phyloP scores from a whole-genome alignment of 768 basidiomycete genomes.

The Paxillus involutus region DNA sequence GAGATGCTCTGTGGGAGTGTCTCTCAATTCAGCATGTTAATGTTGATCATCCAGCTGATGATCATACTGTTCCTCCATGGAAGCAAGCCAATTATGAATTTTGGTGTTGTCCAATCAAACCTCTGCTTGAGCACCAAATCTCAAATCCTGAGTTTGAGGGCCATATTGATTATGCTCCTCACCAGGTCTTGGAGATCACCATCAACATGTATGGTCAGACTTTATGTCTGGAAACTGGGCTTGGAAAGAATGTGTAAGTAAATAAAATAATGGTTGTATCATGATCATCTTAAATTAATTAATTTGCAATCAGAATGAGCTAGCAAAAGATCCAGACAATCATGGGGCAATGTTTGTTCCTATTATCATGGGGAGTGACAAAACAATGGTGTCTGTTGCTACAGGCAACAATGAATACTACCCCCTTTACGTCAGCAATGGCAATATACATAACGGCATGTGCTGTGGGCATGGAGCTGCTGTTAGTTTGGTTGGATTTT shows the following conservation, averaged over 20 bases:
- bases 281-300: too few relatives aligned
- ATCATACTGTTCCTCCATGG: slow-evolving; percentile 16
- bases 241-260: slow-evolving; percentile 36
- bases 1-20: too few relatives aligned
- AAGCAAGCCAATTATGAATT: slow-evolving; percentile 23
- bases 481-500: slow-evolving; percentile 11
- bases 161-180: slow-evolving; percentile 5
- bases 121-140: slow-evolving; percentile 15
- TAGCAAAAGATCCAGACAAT: not conserved
- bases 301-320: too few relatives aligned
- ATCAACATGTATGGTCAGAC: slow-evolving; percentile 21
- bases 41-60: too few relatives aligned
- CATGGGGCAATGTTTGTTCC: slow-evolving; percentile 15
- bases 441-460: slow-evolving; percentile 13
- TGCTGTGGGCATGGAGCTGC: slow-evolving; percentile 12
- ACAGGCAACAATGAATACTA: slow-evolving; percentile 22
- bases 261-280: too few relatives aligned
- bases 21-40: too few relatives aligned
- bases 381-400: slow-evolving; percentile 23
- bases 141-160: slow-evolving; percentile 21
- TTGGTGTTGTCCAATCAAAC: slow-evolving; percentile 18
- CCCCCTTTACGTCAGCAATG: slow-evolving; percentile 18
- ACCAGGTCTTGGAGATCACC: not conserved
- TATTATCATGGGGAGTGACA: slow-evolving; percentile 21
- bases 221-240: slow-evolving; percentile 45